phyloP scores from a whole-genome alignment of 768 basidiomycete genomes.

The Cubamyces lactineus region DNA sequence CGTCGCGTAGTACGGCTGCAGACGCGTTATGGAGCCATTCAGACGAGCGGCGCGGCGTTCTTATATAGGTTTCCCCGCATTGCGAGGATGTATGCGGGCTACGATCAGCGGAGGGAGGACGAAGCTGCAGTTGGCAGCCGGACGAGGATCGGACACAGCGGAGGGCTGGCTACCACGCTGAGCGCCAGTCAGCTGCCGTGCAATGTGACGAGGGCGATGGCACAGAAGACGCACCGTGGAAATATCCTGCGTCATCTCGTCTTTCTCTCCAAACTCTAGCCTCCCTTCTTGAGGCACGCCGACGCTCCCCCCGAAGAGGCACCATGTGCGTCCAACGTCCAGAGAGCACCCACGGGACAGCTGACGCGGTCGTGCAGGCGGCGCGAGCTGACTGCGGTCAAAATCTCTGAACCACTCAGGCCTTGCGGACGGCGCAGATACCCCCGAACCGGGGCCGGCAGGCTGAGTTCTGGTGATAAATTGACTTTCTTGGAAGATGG shows the following conservation, averaged over 20 bases:
- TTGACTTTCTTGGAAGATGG: too few species aligned
- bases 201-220: conserved; percentile 16
- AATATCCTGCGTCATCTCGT: conserved; percentile 8
- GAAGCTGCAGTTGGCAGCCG: not conserved
- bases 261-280: not conserved
- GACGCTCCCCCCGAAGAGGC: not conserved
- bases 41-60: not conserved
- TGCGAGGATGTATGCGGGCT: not conserved
- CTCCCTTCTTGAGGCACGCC: not conserved
- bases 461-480: too few species aligned
- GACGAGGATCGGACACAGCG: conserved; percentile 1
- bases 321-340: not conserved
- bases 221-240: conserved; percentile 6
- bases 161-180: too few species aligned
- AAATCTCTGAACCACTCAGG: too few species aligned
- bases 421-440: too few species aligned
- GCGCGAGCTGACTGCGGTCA: too few species aligned
- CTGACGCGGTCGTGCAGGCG: too few species aligned
- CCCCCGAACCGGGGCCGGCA: too few species aligned
- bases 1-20: not conserved
- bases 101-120: not conserved
- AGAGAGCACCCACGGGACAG: too few species aligned
- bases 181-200: conserved; percentile 18
- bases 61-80: too few species aligned
- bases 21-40: not conserved